Base-by-base conservation (phyloP, 148 eudicot species). In the Agrostemma githago region DNA sequence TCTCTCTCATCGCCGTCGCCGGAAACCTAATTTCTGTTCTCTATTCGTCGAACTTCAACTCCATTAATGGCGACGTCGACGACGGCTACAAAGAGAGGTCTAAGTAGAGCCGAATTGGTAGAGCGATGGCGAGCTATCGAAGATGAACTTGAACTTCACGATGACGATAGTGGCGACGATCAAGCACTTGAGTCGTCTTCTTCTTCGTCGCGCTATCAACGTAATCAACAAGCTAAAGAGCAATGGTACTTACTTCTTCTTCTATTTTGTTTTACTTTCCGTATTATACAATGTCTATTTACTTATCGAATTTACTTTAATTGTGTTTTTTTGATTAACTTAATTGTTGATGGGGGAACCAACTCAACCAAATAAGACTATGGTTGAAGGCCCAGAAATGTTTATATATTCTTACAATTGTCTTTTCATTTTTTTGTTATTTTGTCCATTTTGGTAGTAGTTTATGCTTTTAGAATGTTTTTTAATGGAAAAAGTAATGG, bases 91-190 rank as follows among this genome's bases (percentile, higher is more conserved):
- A 84, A 74, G 77, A 78, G 75, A 72, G 76, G 53, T 57, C 66
- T 72, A 21, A 79, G 83, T 54, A 83, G 88, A 80, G 75, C 74
- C 46, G 87, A 86, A 74, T 87, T 93, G 6, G 72, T 93, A 73
- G 87, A 91, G 72, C 89, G 96, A 77, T 91, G 98, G 97, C 81
- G 92, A 68, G 80, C 70, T n/a, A 89, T 92, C 21, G 98, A 93
- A 77, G 89, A 82, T 5, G 86, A 81, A 1, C 76, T 66, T 11
- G 80, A 87, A 58, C 85, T 69, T 5, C 81, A 74, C 6, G 81
- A 78, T 5, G 81, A 46, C 38, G 79, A 38, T 20, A 20, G 53
- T 48, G 62, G 79, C 21, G 58, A 67, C 53, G 60, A 64, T 19
- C 82, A 82, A 0, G 66, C 34, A 20, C 57, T 11, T 19, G 7